Evolutionary conservation across 108 stramenopile species (phyloP).

Genomic region (Cyclostephanos tholiformis): DNA sequence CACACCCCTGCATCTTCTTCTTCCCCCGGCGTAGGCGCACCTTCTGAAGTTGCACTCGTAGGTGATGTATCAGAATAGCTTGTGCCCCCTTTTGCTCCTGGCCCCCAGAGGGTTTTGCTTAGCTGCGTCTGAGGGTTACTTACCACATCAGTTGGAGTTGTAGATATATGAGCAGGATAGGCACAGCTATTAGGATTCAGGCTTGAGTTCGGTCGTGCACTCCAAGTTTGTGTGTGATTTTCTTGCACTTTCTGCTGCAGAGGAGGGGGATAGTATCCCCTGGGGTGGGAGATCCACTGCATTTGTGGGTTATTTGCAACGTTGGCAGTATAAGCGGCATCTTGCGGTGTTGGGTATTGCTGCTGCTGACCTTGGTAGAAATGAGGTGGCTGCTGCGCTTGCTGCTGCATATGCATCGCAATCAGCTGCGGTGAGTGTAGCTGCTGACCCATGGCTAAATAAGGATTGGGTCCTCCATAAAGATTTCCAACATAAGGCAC

Average conservation of each 20-base stretch:
- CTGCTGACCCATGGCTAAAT: conserved; percentile 23
- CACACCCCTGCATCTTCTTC: conserved; percentile 10
- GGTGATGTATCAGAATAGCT: neutral
- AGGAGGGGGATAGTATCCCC: conserved; percentile 21
- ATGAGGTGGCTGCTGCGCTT: conserved; percentile 12
- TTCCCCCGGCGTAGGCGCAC: neutral
- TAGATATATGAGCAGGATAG: neutral
- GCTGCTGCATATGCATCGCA: conserved; percentile 19
- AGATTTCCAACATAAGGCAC: conserved; percentile 11
- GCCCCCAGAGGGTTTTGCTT: conserved; percentile 18
- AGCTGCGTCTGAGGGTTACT: conserved; percentile 12
- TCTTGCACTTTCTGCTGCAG: conserved; percentile 17
- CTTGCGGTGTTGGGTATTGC: conserved; percentile 7
- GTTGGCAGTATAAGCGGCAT: conserved; percentile 14
- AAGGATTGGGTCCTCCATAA: conserved; percentile 14
- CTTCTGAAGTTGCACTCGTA: conserved; percentile 3
- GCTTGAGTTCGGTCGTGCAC: conserved; percentile 10
- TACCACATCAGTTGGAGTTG: conserved; percentile 4
- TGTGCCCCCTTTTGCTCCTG: neutral
- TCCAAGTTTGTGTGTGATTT: conserved; percentile 5
- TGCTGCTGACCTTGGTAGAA: conserved; percentile 27
- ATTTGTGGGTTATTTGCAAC: conserved; percentile 5
- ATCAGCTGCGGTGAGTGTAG: neutral
- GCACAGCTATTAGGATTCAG: neutral
- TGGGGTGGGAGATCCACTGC: conserved; percentile 15